phyloP scores from a whole-genome alignment of 305 asterid genomes.

The Nicotiana rustica region DNA sequence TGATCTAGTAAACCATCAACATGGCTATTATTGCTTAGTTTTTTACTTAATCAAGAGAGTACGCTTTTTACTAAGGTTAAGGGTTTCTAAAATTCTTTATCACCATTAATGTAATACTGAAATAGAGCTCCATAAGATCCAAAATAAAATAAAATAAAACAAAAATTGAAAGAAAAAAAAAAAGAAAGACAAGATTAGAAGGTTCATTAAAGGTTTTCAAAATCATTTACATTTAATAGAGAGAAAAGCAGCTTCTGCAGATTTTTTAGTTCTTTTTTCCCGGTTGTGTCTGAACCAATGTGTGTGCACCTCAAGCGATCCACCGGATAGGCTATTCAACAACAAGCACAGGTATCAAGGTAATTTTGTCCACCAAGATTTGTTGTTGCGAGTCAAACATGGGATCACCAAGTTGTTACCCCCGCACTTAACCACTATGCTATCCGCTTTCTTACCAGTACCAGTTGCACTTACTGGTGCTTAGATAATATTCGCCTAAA shows the following conservation, averaged over 20 bases:
- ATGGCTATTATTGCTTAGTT: neutral
- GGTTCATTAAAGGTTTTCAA: neutral
- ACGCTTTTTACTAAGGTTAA: neutral
- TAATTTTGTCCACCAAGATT: too few relatives aligned
- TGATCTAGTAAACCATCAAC: neutral
- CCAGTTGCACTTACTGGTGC: too few relatives aligned
- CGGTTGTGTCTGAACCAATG: neutral
- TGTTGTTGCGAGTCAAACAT: too few relatives aligned
- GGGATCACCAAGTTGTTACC: too few relatives aligned
- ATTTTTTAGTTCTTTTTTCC: conserved; percentile 8
- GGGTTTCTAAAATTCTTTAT: neutral
- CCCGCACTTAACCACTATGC: too few relatives aligned
- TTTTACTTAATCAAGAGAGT: neutral
- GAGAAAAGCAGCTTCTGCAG: neutral
- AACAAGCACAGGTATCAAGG: too few relatives aligned
- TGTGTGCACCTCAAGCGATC: neutral
- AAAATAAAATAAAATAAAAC: too few relatives aligned
- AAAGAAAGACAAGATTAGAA: neutral
- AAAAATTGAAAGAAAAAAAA: too few relatives aligned
- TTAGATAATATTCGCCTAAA: too few relatives aligned
- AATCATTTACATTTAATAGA: neutral
- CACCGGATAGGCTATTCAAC: neutral
- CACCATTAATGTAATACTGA: neutral
- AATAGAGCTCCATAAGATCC: neutral
- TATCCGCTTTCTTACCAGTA: too few relatives aligned